These are phyloP conservation scores for Lotmaria passim DNA, from an alignment of 208 protist species.

Conservation along the genomic window DNA sequence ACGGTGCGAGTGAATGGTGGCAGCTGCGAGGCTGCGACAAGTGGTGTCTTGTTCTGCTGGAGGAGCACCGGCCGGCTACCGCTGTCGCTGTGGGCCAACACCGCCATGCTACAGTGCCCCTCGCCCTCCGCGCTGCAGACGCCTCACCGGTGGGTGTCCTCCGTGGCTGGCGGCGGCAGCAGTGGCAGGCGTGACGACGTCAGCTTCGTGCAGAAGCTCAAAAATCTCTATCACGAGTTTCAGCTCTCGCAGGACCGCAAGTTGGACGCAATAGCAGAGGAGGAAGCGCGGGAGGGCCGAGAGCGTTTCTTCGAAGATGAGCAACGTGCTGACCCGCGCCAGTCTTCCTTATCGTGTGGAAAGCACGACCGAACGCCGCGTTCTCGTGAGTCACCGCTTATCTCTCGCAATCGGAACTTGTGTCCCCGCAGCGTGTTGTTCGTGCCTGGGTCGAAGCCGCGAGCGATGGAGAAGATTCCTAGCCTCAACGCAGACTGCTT, in stretches of 20 bases:
- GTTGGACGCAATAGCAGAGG: slow-evolving; percentile 37
- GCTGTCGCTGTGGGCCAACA: background rate
- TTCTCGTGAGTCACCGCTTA: slow-evolving; percentile 25
- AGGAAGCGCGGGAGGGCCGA: slow-evolving; percentile 20
- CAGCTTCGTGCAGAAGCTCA: slow-evolving; percentile 34
- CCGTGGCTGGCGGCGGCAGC: background rate
- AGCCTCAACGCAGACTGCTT: slow-evolving; percentile 69
- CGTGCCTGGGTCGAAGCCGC: slow-evolving; percentile 61
- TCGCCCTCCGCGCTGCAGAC: background rate
- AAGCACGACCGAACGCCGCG: background rate
- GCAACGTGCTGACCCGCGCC: background rate
- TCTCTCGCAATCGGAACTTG: slow-evolving; percentile 48
- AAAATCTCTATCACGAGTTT: slow-evolving; percentile 46
- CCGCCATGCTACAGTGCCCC: background rate
- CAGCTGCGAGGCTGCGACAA: too few relatives aligned
- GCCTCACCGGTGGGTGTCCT: background rate
- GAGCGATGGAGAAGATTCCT: slow-evolving; percentile 61
- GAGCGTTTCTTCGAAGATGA: slow-evolving; percentile 8
- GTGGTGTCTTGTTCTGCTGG: background rate
- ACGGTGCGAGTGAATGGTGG: background rate
- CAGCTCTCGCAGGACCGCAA: slow-evolving; percentile 53
- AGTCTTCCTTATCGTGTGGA: background rate
- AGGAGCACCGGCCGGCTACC: background rate
- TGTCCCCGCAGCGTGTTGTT: slow-evolving; percentile 86
- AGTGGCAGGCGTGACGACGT: background rate